A percentile compares a stretch with the other conserved stretches of the same genome.
These are phyloP conservation scores for Pythium guiyangense DNA, from an alignment of 352 stramenopile species.

Conservation along the genomic window DNA sequence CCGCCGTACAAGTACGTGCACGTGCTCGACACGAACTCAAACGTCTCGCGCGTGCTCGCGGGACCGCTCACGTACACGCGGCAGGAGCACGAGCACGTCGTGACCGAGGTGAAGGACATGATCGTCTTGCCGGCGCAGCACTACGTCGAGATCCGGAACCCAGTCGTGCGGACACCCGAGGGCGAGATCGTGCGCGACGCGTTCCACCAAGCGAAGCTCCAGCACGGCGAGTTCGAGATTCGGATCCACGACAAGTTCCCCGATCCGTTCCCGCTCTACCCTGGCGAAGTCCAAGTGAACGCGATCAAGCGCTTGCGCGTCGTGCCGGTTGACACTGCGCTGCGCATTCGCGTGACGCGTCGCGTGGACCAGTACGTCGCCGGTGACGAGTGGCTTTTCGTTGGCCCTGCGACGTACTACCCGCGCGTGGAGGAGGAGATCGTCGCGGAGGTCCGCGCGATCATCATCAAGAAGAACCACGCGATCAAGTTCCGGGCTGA, in stretches of 20 bases:
- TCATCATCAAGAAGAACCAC: conserved; percentile 77
- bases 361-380: conserved; percentile 52
- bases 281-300: conserved; percentile 58
- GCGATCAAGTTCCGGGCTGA: conserved; percentile 76
- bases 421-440: conserved; percentile 73
- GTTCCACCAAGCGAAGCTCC: conserved; percentile 73
- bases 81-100: conserved; percentile 74
- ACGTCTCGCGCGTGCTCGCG: conserved; percentile 73
- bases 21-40: conserved; percentile 84
- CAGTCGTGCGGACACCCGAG: conserved; percentile 44
- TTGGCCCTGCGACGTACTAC: conserved; percentile 70
- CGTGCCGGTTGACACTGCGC: conserved; percentile 52
- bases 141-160: conserved; percentile 76
- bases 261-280: conserved; percentile 75
- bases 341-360: conserved; percentile 58
- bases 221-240: conserved; percentile 75
- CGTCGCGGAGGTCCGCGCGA: conserved; percentile 40
- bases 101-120: conserved; percentile 61
- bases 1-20: conserved; percentile 82
- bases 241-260: conserved; percentile 69
- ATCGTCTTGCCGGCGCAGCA: conserved; percentile 71
- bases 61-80: conserved; percentile 77
- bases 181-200: conserved; percentile 51
- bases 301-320: conserved; percentile 50
- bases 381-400: conserved; percentile 75